Base-by-base conservation (phyloP, 495 filamentous ascomycete species). In the Pseudevernia furfuracea region DNA sequence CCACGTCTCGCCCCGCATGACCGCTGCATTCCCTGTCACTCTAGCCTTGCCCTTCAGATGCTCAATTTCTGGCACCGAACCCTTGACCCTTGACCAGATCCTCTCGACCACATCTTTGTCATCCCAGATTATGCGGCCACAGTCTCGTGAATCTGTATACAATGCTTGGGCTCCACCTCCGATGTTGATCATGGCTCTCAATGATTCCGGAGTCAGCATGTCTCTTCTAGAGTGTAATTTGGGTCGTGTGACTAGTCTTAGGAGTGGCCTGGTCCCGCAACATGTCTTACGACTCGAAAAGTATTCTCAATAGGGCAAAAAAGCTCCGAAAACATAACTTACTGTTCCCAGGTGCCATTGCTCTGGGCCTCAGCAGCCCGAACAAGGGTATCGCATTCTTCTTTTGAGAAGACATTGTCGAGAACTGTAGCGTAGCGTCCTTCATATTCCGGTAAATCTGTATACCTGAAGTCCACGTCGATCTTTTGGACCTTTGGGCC, bases 91-190 rank as follows among this genome's bases (percentile, higher is more conserved):
- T 34, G 74, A 76, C 77, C 87, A 86, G 0, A 95, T 67, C 48
- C 81, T 81, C 15, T 81, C 78, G 0, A 84, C 85, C 7, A 92
- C 63, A 4, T 84, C 85, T 32, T 74, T 74, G 1, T 79, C 73
- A 67, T 93, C 89, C 79, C 82, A 87, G 66, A 95, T 87, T 62
- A 92, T 89, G 1, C 90, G 82, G 21, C 87, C 85, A 70, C 87
- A 86, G 63, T 89, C 87, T 38, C 90, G 81, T 34, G 80, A 80
- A 37, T 84, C 78, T 12, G 79, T 75, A 1, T 75, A 75, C 44
- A 86, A 68, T 43, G 78, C 71, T 77, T 93, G 82, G 46, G 68
- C 77, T 19, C 87, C 87, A 38, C 70, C 71, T 32, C 89, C 89
- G 57, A 84, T 71, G 69, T 92, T 92, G 66, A 94, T 80, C 77